Base-by-base conservation (phyloP, 2,329 filamentous ascomycete species). In the Acephala macrosclerotiorum region DNA sequence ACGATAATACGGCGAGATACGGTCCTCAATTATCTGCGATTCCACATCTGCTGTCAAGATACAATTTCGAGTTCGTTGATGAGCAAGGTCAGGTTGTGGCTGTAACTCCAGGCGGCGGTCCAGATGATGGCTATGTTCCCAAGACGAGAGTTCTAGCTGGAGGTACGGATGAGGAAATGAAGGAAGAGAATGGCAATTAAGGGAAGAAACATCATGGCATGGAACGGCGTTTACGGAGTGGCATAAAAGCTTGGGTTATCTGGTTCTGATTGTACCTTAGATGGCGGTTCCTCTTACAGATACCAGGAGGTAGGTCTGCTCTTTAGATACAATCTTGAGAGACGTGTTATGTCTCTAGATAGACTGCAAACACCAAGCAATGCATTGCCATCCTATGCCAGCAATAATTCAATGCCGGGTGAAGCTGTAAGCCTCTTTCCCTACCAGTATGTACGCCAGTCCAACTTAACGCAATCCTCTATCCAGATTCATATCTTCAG, bases 61-160 rank as follows among this genome's bases (percentile, higher is more conserved):
- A 98, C 81, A 96, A 97, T 80, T 98, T 98, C 77, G 94, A 99
- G 77, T 98, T 97, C 74, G 91, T 98, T 53, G 93, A 99, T 77
- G 96, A 99, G 80, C 86, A 93, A 58, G 95, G 94, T 66, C 90
- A 96, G 63, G 90, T 97, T 7, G 92, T 95, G 25, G 93, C 94
- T 2, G 85, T 89, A 33, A 97, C 94, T 2, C 94, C 94, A 0
- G 93, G 94, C 6, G 84, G 87, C 2, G 86, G 85, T 1, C 84
- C 87, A 16, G 83, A 9, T 84, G 83, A 67, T n/a, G 75, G 77
- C 18, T 86, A 87, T 67, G 81, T 86, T 14, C 89, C 88, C 2
- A 85, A 85, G 77, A 87, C 85, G 0, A 91, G 89, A 76, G 85
- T 94, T 14, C 79, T 94, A 16, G 87, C 88, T 6, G 87, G 75